These are phyloP conservation scores for Botrytis squamosa DNA, from an alignment of 2,329 filamentous ascomycete genomes.

Conservation along the genomic window DNA sequence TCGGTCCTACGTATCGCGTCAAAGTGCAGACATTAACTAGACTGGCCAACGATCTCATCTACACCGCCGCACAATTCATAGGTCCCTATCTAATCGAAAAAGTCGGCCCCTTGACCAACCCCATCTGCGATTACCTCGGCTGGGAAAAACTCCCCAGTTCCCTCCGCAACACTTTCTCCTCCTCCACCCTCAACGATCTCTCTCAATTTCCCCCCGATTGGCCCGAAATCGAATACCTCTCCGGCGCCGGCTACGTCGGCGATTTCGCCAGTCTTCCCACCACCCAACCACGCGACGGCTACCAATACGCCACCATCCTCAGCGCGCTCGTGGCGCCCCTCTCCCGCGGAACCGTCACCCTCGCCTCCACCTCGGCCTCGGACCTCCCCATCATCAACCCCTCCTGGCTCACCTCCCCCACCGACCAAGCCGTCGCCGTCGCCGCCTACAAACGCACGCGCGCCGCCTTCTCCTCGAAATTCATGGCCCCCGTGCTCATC, in stretches of 20 bases:
- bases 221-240: conserved; percentile 35
- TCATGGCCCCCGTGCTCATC: conserved; percentile 21
- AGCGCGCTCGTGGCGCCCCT: conserved; percentile 34
- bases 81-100: neutral
- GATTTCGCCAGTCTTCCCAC: conserved; percentile 1
- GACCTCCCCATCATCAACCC: conserved; percentile 44
- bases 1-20: conserved; percentile 1
- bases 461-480: conserved; percentile 27
- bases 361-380: conserved; percentile 39
- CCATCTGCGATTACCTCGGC: conserved; percentile 39
- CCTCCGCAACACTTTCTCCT: neutral
- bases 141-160: conserved; percentile 38
- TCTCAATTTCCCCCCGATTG: conserved; percentile 38
- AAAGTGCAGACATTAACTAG: conserved; percentile 1
- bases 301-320: conserved; percentile 8
- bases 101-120: neutral
- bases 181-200: conserved; percentile 27
- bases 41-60: conserved; percentile 1
- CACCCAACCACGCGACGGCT: neutral
- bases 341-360: conserved; percentile 47
- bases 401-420: conserved; percentile 46
- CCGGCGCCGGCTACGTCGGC: conserved; percentile 34
- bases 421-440: conserved; percentile 47
- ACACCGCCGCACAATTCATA: neutral
- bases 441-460: conserved; percentile 46